phyloP scores from a whole-genome alignment of 805 yeast species.

The Pichia cephalocereana region DNA sequence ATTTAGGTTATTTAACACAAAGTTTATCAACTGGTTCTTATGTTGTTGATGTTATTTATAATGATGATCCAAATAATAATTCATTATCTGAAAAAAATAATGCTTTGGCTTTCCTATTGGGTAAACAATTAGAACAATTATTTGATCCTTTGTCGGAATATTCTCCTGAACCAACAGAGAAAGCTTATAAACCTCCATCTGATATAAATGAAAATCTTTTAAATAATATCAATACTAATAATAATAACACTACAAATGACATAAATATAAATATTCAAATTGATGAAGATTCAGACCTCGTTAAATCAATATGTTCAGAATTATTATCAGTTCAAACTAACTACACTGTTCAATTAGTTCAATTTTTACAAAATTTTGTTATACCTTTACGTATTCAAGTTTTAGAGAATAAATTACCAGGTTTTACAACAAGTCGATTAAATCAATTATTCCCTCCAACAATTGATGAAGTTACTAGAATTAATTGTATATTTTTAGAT shows the following conservation, averaged over 20 bases:
- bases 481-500: constrained; percentile 77
- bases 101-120: constrained; percentile 63
- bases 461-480: constrained; percentile 84
- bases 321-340: constrained; percentile 63
- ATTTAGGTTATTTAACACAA: constrained; percentile 44
- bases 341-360: constrained; percentile 61
- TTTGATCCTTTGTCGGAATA: constrained; percentile 88
- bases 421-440: constrained; percentile 52
- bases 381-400: constrained; percentile 71
- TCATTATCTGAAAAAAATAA: constrained; percentile 49
- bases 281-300: constrained; percentile 22
- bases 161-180: constrained; percentile 80
- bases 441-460: constrained; percentile 90
- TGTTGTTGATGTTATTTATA: constrained; percentile 66
- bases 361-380: constrained; percentile 66
- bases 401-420: constrained; percentile 42
- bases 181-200: constrained; percentile 55
- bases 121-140: constrained; percentile 78
- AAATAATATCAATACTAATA: not conserved
- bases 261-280: not conserved
- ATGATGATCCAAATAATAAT: constrained; percentile 23
- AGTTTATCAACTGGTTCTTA: constrained; percentile 33
- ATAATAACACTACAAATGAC: too few species aligned
- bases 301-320: constrained; percentile 55
- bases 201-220: not conserved